These are phyloP conservation scores for Arthromyces matolae DNA, from an alignment of 768 basidiomycete genomes.

Conservation along the genomic window DNA sequence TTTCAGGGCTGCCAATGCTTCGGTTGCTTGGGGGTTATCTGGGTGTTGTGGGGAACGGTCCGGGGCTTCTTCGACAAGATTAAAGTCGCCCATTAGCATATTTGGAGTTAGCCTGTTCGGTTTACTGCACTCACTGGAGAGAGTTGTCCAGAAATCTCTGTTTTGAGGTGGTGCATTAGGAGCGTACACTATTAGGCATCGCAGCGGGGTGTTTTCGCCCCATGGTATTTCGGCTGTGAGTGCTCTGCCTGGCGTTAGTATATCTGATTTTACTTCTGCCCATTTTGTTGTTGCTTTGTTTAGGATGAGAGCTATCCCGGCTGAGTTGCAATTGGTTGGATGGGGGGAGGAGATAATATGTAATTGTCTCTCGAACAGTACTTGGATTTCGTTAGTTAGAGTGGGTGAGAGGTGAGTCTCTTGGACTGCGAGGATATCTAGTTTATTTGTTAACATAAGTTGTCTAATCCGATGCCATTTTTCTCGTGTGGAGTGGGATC, in stretches of 20 bases:
- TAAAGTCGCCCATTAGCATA: too few species aligned
- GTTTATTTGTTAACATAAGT: too few species aligned
- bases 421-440: too few species aligned
- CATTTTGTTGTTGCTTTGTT: too few species aligned
- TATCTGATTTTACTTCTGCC: neutral
- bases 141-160: neutral
- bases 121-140: neutral
- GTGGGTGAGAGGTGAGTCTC: too few species aligned
- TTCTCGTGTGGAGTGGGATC: too few species aligned
- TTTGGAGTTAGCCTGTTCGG: neutral
- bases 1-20: neutral
- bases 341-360: neutral
- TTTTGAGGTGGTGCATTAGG: neutral
- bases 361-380: neutral
- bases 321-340: neutral
- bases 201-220: neutral
- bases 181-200: neutral
- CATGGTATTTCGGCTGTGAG: neutral
- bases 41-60: neutral
- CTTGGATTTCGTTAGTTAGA: too few species aligned
- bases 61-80: neutral
- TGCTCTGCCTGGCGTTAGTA: neutral
- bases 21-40: neutral
- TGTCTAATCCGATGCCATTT: too few species aligned
- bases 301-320: neutral